phyloP scores from a whole-genome alignment of 495 filamentous ascomycete genomes.

The Letharia lupina region DNA sequence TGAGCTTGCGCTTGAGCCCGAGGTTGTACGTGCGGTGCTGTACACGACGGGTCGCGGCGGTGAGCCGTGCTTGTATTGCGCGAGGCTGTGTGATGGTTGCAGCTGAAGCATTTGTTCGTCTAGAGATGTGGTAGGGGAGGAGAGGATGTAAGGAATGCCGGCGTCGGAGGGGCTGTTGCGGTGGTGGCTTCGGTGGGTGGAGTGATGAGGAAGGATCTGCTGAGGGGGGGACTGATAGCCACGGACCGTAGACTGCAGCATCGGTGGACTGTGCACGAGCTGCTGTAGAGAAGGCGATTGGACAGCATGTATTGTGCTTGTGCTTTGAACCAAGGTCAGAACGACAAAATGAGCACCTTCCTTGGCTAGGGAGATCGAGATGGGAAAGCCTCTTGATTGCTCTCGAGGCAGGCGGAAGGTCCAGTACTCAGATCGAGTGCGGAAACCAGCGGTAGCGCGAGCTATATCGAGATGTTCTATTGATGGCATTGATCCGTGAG shows the following conservation, averaged over 20 bases:
- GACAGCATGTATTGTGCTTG: conserved; percentile 17
- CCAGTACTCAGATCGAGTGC: conserved; percentile 27
- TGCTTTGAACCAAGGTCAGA: conserved; percentile 25
- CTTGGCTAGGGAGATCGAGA: conserved; percentile 25
- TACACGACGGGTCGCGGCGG: conserved; percentile 24
- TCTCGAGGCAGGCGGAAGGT: conserved; percentile 27
- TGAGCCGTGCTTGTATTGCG: conserved; percentile 22
- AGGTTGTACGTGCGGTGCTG: conserved; percentile 19
- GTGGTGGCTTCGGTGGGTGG: conserved; percentile 14
- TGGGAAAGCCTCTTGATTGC: conserved; percentile 25
- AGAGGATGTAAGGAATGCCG: conserved; percentile 16
- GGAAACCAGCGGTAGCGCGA: conserved; percentile 25
- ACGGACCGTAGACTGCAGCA: conserved; percentile 18
- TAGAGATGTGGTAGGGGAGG: conserved; percentile 9
- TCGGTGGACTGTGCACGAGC: conserved; percentile 13
- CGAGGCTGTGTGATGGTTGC: conserved; percentile 23
- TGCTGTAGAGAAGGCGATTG: conserved; percentile 21
- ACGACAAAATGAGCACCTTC: conserved; percentile 25
- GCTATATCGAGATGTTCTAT: conserved; percentile 26
- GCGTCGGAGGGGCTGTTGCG: conserved; percentile 21
- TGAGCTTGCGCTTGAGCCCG: conserved; percentile 19
- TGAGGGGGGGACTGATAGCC: conserved; percentile 19
- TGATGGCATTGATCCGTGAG: conserved; percentile 22
- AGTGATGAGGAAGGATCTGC: conserved; percentile 14
- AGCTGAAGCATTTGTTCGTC: conserved; percentile 20